Evolutionary conservation across 805 yeast species (phyloP).

Genomic region (Tetrapisispora phaffii): DNA sequence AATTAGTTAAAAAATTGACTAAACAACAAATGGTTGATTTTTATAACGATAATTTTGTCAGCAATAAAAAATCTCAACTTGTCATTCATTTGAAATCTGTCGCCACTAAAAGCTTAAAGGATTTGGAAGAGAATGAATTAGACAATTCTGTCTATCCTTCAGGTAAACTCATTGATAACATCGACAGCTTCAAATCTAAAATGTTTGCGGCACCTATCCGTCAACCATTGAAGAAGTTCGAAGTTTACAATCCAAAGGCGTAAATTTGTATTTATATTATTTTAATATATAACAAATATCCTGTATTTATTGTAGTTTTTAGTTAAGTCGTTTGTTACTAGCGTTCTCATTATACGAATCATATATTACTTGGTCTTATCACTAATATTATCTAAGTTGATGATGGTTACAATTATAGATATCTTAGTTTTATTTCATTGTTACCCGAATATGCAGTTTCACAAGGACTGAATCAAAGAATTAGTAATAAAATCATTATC

Average conservation of each 20-base stretch:
- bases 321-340: no score
- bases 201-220: slow-evolving; percentile 54
- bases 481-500: no score
- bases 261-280: no score
- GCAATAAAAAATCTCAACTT: slow-evolving; percentile 33
- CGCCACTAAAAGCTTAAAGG: slow-evolving; percentile 13
- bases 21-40: slow-evolving; percentile 49
- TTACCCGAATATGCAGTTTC: no score
- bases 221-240: slow-evolving; percentile 35
- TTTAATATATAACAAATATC: no score
- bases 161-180: slow-evolving; percentile 37
- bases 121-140: slow-evolving; percentile 14
- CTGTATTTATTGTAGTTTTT: no score
- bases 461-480: no score
- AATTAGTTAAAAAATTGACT: slow-evolving; percentile 41
- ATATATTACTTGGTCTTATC: no score
- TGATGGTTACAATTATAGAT: no score
- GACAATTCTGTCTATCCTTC: slow-evolving; percentile 34
- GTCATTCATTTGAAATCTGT: slow-evolving; percentile 56
- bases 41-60: slow-evolving; percentile 37
- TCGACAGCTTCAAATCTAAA: slow-evolving; percentile 47
- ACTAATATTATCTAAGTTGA: no score
- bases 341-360: no score
- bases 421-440: no score
- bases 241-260: slow-evolving; percentile 7